Evolutionary conservation across 805 yeast species (phyloP), one percentile per base, ranked within the genome.

Genomic region (Saccharomycopsis fodiens): DNA sequence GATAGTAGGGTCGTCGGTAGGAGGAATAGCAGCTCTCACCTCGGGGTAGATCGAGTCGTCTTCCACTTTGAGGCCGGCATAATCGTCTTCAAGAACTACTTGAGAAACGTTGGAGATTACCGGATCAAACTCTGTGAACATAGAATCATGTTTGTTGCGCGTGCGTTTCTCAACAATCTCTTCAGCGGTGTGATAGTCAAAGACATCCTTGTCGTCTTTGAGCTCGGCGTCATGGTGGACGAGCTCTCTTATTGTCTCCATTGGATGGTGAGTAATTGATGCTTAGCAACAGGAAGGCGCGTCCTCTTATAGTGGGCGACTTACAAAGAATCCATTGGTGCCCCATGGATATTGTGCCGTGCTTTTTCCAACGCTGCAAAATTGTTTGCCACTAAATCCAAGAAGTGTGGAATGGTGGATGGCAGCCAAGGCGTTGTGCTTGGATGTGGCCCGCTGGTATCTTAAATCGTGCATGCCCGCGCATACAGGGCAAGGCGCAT

Each of bases 21-120:
- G 67, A 5, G 78, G 72, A 31, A 76, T 76, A 7, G 77, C 73
- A 20, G 79, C 74, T 61, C 82, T 67, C 40, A 76, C 82, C 55
- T 76, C 80, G 1, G 79, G 75, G 51, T 73, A 74, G 19, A 75
- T 74, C 15, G 67, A 63, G 45, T 60, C 51, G 41, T 50, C 50
- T 21, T 47, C 51, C 36, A 65, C 62, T 47, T 62, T 66, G 13
- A 56, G 51, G 29, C 64, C 59, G 16, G 66, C 68, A 41, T 68
- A 66, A 44, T 66, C 67, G 23, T 64, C 70, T 48, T 51, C 54
- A 4, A 51, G 32, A 5, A 51, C 52, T 22, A 42, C 32, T 36
- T 39, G 39, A 19, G 49, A 46, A 4, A 48, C 46, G 29, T 48
- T 45, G 7, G 50, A 48, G 15, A 48, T 40, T 5, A 48, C 50